Conservation (phyloP, 352 stramenopile species). For the Phytophthora pseudosyringae region DNA sequence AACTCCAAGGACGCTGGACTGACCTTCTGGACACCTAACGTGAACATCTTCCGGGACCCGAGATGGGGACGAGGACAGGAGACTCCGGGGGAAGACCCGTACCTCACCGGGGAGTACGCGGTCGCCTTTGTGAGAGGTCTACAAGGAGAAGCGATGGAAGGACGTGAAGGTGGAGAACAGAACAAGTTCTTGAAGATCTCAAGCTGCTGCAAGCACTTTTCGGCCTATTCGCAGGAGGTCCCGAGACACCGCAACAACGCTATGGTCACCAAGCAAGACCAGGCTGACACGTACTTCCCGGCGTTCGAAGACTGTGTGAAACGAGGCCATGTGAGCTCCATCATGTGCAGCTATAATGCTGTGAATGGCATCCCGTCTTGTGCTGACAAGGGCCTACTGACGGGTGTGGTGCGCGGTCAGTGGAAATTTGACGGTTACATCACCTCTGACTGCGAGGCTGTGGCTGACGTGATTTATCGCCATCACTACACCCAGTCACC, state of each 20-base stretch:
- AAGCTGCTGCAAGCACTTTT: conserved; percentile 94
- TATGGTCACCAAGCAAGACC: conserved; percentile 87
- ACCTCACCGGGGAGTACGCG: conserved; percentile 87
- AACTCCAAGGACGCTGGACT: conserved; percentile 80
- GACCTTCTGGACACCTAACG: conserved; percentile 93
- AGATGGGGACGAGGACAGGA: conserved; percentile 92
- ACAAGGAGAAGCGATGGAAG: conserved; percentile 68
- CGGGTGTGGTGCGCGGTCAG: conserved; percentile 66
- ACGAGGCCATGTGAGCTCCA: conserved; percentile 70
- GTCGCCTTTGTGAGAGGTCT: conserved; percentile 84
- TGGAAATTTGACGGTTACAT: conserved; percentile 95
- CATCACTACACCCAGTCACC: conserved; percentile 85
- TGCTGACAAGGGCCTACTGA: conserved; percentile 85
- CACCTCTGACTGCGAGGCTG: conserved; percentile 91
- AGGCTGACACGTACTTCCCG: conserved; percentile 91
- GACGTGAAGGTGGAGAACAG: neutral
- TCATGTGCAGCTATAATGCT: conserved; percentile 97
- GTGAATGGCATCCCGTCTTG: conserved; percentile 93
- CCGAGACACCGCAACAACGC: conserved; percentile 89
- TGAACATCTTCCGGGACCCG: conserved; percentile 94
- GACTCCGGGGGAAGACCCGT: conserved; percentile 91
- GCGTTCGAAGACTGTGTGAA: conserved; percentile 86
- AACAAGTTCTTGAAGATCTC: conserved; percentile 75
- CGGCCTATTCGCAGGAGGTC: conserved; percentile 87
- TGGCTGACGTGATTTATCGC: conserved; percentile 76